A percentile compares a stretch with the other conserved stretches of the same genome.
Evolutionary conservation across 352 stramenopile species (phyloP).

Genomic region (Pythium pectinolyticum): DNA sequence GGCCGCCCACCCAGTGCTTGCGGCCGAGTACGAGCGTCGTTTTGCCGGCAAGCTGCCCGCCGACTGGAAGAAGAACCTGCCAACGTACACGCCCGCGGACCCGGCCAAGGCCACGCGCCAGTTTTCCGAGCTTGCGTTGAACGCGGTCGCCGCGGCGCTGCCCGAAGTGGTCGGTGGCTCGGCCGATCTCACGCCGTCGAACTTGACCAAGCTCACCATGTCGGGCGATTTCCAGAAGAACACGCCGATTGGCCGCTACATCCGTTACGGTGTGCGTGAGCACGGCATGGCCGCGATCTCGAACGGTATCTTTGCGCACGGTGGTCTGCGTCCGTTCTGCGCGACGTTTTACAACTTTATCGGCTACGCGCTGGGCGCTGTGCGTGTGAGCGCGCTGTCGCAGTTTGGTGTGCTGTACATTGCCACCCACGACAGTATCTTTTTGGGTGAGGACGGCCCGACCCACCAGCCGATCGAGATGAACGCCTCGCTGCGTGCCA

Average conservation of each 20-base stretch:
- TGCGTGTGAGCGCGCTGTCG: constrained; percentile 95
- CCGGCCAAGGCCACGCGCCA: constrained; percentile 93
- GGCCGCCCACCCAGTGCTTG: constrained; percentile 89
- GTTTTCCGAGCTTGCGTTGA: constrained; percentile 95
- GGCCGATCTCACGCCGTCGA: constrained; percentile 98
- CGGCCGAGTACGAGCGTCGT: constrained; percentile 93
- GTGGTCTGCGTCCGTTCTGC: constrained; percentile 96
- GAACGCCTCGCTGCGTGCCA: constrained; percentile 93
- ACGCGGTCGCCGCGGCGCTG: constrained; percentile 90
- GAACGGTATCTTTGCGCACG: constrained; percentile 98
- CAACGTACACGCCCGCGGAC: constrained; percentile 88
- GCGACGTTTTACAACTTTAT: constrained; percentile 99
- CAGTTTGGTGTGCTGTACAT: constrained; percentile 97
- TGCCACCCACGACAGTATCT: constrained; percentile 99
- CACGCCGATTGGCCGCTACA: constrained; percentile 94
- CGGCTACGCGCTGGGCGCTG: constrained; percentile 95
- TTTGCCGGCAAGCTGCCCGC: constrained; percentile 91
- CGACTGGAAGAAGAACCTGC: constrained; percentile 91
- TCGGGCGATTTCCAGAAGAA: constrained; percentile 97
- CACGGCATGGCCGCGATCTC: constrained; percentile 98
- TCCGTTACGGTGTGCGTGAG: constrained; percentile 98
- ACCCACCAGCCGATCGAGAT: constrained; percentile 99
- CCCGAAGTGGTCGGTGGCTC: constrained; percentile 98
- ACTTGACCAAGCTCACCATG: constrained; percentile 95
- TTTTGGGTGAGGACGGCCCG: constrained; percentile 98